These are phyloP conservation scores for Pythium rishiriense DNA, from an alignment of 352 stramenopile species.

Conservation along the genomic window DNA sequence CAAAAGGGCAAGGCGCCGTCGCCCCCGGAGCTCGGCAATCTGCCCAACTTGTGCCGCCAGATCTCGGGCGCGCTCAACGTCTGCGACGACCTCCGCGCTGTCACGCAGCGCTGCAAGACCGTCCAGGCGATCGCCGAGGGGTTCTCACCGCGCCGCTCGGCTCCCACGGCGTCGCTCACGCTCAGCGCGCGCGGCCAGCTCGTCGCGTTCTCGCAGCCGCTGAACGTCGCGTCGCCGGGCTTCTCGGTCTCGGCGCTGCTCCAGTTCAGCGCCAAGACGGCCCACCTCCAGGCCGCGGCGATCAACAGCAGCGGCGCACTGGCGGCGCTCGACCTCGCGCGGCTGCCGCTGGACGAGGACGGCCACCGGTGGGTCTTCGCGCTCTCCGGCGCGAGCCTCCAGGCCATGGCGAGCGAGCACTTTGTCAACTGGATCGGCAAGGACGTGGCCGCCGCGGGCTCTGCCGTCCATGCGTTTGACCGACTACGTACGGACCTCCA, in stretches of 20 bases:
- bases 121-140: conserved; percentile 56
- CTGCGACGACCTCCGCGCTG: conserved; percentile 51
- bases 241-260: conserved; percentile 33
- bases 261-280: neutral
- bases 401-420: conserved; percentile 56
- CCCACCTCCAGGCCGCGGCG: neutral
- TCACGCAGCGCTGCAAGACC: conserved; percentile 42
- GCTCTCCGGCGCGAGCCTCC: conserved; percentile 39
- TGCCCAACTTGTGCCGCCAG: conserved; percentile 62
- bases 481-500: conserved; percentile 61
- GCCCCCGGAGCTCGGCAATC: conserved; percentile 46
- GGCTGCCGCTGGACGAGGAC: conserved; percentile 54
- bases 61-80: conserved; percentile 75
- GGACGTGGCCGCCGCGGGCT: conserved; percentile 21
- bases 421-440: conserved; percentile 64
- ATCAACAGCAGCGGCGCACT: neutral
- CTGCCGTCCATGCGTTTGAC: conserved; percentile 30
- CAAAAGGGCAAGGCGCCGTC: conserved; percentile 27
- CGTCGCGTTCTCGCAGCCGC: conserved; percentile 50
- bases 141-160: conserved; percentile 18
- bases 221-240: conserved; percentile 45
- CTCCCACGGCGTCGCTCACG: conserved; percentile 32
- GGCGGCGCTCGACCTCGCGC: conserved; percentile 2
- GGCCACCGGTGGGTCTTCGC: conserved; percentile 56
- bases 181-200: conserved; percentile 52